Evolutionary conservation across 257 asterid species (phyloP).

Genomic region (Solanum ossicruentum): DNA sequence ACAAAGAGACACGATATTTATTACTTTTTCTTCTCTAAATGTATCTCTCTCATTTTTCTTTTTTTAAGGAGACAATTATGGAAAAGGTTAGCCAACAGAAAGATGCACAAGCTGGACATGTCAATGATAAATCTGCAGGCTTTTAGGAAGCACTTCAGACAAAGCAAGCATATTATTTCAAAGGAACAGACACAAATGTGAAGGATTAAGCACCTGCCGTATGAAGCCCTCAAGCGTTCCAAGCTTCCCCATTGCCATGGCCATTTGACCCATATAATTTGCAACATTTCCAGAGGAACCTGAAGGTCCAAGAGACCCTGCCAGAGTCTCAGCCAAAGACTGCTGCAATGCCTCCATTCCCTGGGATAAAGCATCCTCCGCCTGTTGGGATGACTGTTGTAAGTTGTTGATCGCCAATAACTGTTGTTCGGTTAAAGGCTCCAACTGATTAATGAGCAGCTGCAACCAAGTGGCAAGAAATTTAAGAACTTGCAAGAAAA

Average conservation of each 20-base stretch:
- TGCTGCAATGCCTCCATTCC: slow-evolving; percentile 98
- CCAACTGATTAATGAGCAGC: slow-evolving; percentile 80
- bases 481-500: background rate
- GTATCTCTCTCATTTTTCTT: background rate
- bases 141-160: background rate
- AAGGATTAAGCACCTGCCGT: slow-evolving; percentile 50
- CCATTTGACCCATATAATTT: slow-evolving; percentile 98
- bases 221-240: slow-evolving; percentile 93
- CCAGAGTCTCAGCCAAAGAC: slow-evolving; percentile 80
- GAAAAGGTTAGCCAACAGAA: background rate
- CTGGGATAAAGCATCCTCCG: slow-evolving; percentile 88
- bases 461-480: slow-evolving; percentile 21
- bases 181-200: background rate
- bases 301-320: slow-evolving; percentile 78
- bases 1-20: background rate
- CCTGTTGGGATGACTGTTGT: slow-evolving; percentile 88
- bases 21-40: background rate
- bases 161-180: background rate
- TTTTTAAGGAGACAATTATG: background rate
- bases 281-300: slow-evolving; percentile 81
- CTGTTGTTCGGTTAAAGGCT: slow-evolving; percentile 91
- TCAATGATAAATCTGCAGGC: background rate
- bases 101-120: background rate
- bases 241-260: slow-evolving; percentile 91
- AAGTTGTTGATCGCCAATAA: slow-evolving; percentile 63